A percentile compares a stretch with the other conserved stretches of the same genome.
phyloP scores from a whole-genome alignment of 192 early-diverging fungal species.

The Haplosporangium gracile region DNA sequence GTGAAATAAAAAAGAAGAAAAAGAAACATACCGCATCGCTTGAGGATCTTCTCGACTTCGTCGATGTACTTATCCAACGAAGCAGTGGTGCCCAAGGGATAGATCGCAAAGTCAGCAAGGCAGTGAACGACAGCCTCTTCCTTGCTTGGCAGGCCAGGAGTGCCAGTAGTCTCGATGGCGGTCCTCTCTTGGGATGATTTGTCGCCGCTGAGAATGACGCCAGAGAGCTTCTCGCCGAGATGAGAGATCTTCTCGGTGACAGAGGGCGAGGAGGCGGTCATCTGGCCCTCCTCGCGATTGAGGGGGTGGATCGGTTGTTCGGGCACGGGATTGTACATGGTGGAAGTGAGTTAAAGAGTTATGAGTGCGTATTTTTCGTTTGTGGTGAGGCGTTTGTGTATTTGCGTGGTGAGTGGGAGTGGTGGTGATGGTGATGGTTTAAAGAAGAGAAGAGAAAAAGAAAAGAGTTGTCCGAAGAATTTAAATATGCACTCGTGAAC shows the following conservation, averaged over 20 bases:
- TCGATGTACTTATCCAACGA: constrained; percentile 13
- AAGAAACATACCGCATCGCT: constrained; percentile 16
- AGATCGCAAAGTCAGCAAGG: constrained; percentile 27
- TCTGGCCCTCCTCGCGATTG: too few species aligned
- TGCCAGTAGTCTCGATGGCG: background rate
- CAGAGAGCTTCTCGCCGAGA: constrained; percentile 6
- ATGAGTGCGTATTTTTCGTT: too few species aligned
- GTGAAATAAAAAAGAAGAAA: background rate
- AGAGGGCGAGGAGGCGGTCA: too few species aligned
- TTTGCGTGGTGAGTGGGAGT: too few species aligned
- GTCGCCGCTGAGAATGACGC: background rate
- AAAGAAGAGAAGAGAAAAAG: too few species aligned
- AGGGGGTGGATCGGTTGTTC: too few species aligned
- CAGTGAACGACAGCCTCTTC: background rate
- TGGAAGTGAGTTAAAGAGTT: too few species aligned
- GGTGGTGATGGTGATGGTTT: too few species aligned
- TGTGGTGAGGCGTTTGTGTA: too few species aligned
- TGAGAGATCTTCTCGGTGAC: background rate
- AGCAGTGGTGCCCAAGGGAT: constrained; percentile 14
- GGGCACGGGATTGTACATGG: too few species aligned
- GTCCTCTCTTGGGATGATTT: background rate
- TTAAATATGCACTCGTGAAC: too few species aligned
- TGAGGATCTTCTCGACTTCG: constrained; percentile 17
- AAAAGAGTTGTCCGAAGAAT: too few species aligned
- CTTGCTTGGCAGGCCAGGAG: background rate